Evolutionary conservation across 257 asterid species (phyloP).

Genomic region (Osmanthus fragrans): DNA sequence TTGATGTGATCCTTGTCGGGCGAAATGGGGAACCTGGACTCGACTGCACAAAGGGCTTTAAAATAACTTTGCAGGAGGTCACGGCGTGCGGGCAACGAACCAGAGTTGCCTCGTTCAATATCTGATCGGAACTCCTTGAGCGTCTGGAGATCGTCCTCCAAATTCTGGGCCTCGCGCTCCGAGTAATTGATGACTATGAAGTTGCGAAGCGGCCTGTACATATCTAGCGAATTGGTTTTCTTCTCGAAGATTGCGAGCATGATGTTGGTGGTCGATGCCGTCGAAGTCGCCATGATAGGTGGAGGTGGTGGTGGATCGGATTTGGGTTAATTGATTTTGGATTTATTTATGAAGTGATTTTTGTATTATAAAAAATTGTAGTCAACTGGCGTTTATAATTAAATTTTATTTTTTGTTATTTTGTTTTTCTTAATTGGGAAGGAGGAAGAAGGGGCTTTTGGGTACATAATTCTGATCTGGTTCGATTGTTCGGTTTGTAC

Average conservation of each 20-base stretch:
- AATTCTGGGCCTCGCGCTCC: constrained; percentile 85
- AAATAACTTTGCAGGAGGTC: constrained; percentile 84
- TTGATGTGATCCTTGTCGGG: constrained; percentile 82
- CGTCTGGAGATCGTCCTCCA: constrained; percentile 83
- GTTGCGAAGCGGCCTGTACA: constrained; percentile 87
- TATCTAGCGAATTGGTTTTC: constrained; percentile 72
- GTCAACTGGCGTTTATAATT: too few relatives aligned
- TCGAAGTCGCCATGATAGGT: constrained; percentile 64
- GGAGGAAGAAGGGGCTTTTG: too few relatives aligned
- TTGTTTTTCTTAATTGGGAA: too few relatives aligned
- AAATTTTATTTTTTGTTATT: too few relatives aligned
- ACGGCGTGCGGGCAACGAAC: constrained; percentile 75
- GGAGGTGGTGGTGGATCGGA: constrained; percentile 3
- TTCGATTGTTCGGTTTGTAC: too few relatives aligned
- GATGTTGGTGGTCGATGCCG: constrained; percentile 58
- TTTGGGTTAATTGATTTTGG: not conserved
- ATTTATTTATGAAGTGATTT: not conserved
- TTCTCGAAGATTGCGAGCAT: constrained; percentile 91
- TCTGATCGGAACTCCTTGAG: constrained; percentile 73
- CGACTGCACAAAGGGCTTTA: constrained; percentile 92
- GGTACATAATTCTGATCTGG: too few relatives aligned
- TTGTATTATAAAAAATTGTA: not conserved
- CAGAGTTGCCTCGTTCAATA: constrained; percentile 63
- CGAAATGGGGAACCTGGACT: constrained; percentile 90
- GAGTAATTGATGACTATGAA: constrained; percentile 76